Evolutionary conservation across 495 filamentous ascomycete genomes (phyloP), one percentile per base, ranked within the genome.

Genomic region (Penicillium fimorum): DNA sequence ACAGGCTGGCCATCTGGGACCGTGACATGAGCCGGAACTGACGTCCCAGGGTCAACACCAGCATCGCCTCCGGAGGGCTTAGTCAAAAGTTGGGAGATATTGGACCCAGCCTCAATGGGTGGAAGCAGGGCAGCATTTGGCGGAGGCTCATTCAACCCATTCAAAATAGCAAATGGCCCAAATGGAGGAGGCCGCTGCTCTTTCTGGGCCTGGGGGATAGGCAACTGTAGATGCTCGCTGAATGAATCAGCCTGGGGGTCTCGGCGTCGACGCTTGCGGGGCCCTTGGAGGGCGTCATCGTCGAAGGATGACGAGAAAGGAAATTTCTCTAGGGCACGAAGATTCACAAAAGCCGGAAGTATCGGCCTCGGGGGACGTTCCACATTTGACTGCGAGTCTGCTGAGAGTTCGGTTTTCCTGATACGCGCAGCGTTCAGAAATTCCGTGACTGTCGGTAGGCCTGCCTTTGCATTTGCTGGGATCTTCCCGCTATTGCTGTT

Each of bases 81-180:
- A 4, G 64, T 70, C 29, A 78, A 55, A 35, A 78, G 68, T 40
- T 77, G 70, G 15, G 73, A 63, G 33, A 79, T 73, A n/a, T 58
- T 63, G 27, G 71, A 74, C 18, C 72, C 72, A 37, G 82, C 79
- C 32, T 84, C 80, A 46, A 91, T 91, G 6, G 87, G 88, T 1
- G 88, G 87, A 58, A 91, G 87, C 10, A 89, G 75, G 24, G 84
- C 82, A 47, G 86, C 83, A 64, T 89, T 84, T 11, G 87, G 88
- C 4, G 88, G 88, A 1, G 88, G 88, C 60, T 90, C 87, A 62
- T 87, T 84, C 32, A 91, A 71, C n/a, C 87, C 86, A 64, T 87
- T 85, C 40, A 92, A 80, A 58, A 90, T 89, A 53, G 87, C 75
- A 70, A 76, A 79, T 4, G 79, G 79, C 13, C 73, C 76, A 57